These are phyloP conservation scores for Arthrobotrys pseudoclavata DNA, from an alignment of 2,329 filamentous ascomycete species.

Conservation along the genomic window DNA sequence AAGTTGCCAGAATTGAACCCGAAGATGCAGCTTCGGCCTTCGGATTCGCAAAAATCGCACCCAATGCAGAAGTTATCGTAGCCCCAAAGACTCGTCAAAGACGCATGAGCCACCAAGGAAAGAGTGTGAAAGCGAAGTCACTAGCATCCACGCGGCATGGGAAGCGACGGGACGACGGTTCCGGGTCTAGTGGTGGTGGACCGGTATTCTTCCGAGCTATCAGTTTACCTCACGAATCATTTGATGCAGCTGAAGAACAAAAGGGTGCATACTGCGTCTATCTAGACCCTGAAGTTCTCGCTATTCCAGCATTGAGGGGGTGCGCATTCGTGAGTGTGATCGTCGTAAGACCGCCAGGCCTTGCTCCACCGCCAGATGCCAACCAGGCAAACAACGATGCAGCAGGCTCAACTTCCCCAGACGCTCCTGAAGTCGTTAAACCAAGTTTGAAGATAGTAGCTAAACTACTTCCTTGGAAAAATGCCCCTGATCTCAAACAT, in stretches of 20 bases:
- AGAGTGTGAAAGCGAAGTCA: constrained; percentile 59
- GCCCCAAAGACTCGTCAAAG: constrained; percentile 87
- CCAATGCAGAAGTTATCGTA: constrained; percentile 96
- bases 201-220: constrained; percentile 84
- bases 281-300: constrained; percentile 74
- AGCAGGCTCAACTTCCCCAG: constrained; percentile 71
- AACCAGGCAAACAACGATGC: constrained; percentile 73
- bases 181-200: constrained; percentile 63
- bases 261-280: constrained; percentile 80
- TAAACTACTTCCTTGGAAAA: constrained; percentile 81
- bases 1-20: constrained; percentile 85
- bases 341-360: constrained; percentile 84
- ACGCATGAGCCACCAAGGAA: constrained; percentile 68
- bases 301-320: constrained; percentile 77
- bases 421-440: constrained; percentile 63
- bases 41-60: constrained; percentile 87
- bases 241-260: constrained; percentile 76
- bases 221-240: constrained; percentile 78
- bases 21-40: constrained; percentile 74
- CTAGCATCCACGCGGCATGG: constrained; percentile 52
- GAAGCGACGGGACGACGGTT: constrained; percentile 49
- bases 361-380: constrained; percentile 79
- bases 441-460: constrained; percentile 76
- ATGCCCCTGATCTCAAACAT: constrained; percentile 85
- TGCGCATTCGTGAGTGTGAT: constrained; percentile 84